Evolutionary conservation across 129 eudicot species (phyloP).

Genomic region (Ambrosia artemisiifolia): DNA sequence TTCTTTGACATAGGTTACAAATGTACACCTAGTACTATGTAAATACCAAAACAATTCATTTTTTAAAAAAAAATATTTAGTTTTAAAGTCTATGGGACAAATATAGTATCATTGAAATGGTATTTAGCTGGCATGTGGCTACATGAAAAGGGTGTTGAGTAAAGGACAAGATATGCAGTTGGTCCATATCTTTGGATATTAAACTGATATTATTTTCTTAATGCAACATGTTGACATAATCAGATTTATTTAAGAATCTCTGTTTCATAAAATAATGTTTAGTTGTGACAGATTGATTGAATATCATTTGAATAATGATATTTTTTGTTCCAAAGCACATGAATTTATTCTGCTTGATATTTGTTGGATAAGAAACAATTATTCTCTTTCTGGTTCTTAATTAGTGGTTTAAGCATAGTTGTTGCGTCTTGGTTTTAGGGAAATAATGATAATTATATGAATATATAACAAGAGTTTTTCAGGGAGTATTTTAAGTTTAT

Average conservation of each 20-base stretch:
- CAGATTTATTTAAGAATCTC: constrained; percentile 20
- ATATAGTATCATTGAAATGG: neutral
- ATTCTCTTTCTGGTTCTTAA: constrained; percentile 17
- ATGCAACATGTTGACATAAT: constrained; percentile 16
- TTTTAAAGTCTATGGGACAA: neutral
- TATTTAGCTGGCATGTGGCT: constrained; percentile 22
- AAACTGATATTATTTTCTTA: constrained; percentile 9
- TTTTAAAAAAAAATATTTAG: neutral
- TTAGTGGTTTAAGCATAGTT: constrained; percentile 15
- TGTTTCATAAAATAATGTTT: constrained; percentile 14
- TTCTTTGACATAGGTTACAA: neutral
- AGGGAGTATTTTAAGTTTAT: too few relatives aligned
- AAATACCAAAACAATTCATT: neutral
- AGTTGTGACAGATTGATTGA: constrained; percentile 8
- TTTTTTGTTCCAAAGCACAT: constrained; percentile 25
- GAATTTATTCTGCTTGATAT: constrained; percentile 29
- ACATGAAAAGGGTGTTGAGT: constrained; percentile 15
- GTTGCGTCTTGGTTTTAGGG: neutral
- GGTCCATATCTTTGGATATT: constrained; percentile 27
- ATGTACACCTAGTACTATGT: neutral
- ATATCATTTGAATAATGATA: constrained; percentile 12
- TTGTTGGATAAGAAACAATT: constrained; percentile 12
- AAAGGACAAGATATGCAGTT: constrained; percentile 18
- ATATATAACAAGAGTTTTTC: neutral
- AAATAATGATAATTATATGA: neutral